phyloP scores from a whole-genome alignment of 1,284 basidiomycete species.

The Macrocystidia cucumis region DNA sequence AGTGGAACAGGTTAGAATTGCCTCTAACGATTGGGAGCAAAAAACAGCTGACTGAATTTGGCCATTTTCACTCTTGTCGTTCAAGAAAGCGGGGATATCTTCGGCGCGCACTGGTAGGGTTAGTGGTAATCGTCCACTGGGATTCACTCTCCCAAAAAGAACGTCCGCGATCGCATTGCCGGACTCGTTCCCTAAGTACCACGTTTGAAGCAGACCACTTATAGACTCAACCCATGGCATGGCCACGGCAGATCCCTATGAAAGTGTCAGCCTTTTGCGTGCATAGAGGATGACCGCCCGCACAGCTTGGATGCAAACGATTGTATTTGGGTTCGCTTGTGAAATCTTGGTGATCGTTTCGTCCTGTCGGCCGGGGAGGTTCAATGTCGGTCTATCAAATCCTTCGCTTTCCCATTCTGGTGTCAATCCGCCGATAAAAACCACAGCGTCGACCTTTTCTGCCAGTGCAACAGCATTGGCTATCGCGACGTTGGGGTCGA shows the following conservation, averaged over 20 bases:
- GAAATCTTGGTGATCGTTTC: conserved; percentile 54
- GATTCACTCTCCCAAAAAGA: conserved; percentile 67
- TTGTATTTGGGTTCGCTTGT: conserved; percentile 52
- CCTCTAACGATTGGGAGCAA: background rate
- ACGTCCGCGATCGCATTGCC: conserved; percentile 73
- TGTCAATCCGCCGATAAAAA: conserved; percentile 59
- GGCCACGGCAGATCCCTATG: conserved; percentile 54
- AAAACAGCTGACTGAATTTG: conserved; percentile 37
- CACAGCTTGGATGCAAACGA: conserved; percentile 65
- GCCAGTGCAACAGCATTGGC: conserved; percentile 54
- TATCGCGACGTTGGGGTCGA: conserved; percentile 52
- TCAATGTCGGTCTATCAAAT: conserved; percentile 52
- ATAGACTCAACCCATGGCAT: conserved; percentile 59
- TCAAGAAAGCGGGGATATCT: conserved; percentile 59
- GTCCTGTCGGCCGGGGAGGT: conserved; percentile 54
- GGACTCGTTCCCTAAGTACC: conserved; percentile 72
- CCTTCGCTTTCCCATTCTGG: conserved; percentile 68
- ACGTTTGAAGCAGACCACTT: conserved; percentile 47
- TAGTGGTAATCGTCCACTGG: conserved; percentile 62
- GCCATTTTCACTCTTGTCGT: conserved; percentile 54
- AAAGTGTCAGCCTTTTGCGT: conserved; percentile 1
- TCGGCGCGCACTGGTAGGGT: conserved; percentile 56
- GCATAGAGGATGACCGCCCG: conserved; percentile 14
- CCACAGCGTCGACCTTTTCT: conserved; percentile 43
- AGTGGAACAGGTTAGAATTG: conserved; percentile 4